Evolutionary conservation across 768 basidiomycete species (phyloP).

Genomic region (Auricularia sp.): DNA sequence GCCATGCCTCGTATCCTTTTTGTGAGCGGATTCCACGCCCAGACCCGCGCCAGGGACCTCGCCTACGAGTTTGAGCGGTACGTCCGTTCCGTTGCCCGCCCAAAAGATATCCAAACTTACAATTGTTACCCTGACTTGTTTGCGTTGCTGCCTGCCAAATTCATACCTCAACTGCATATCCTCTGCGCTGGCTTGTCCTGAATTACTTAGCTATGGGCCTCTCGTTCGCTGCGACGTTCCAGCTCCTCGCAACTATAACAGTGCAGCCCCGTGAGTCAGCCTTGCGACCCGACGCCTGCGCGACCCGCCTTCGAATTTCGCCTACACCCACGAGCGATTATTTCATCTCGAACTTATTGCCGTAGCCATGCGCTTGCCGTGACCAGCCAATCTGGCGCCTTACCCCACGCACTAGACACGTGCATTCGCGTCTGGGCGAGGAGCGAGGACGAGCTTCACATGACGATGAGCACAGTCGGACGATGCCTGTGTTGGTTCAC

Average conservation of each 20-base stretch:
- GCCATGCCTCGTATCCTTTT: conserved; percentile 63
- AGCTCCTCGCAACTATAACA: conserved; percentile 69
- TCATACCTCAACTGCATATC: background rate
- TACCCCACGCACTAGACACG: too few species aligned
- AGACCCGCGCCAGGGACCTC: conserved; percentile 75
- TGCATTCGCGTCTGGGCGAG: too few species aligned
- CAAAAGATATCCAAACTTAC: too few species aligned
- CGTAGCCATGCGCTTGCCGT: too few species aligned
- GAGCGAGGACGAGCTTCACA: background rate
- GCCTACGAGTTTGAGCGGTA: conserved; percentile 85
- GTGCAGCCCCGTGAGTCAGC: conserved; percentile 69
- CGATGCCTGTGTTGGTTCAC: background rate
- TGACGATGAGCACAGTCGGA: background rate
- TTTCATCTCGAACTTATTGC: too few species aligned
- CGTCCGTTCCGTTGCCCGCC: conserved; percentile 8
- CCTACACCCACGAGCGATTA: background rate
- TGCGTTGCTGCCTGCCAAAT: background rate
- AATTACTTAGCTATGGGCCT: conserved; percentile 57
- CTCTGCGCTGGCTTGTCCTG: conserved; percentile 1
- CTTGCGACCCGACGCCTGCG: conserved; percentile 3
- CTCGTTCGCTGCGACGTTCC: conserved; percentile 86
- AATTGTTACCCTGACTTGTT: background rate
- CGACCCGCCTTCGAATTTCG: background rate
- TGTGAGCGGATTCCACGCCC: conserved; percentile 75
- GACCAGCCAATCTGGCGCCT: too few species aligned